Conservation (phyloP, 23 red algal genomes). For the Cyanidium caldarium region DNA sequence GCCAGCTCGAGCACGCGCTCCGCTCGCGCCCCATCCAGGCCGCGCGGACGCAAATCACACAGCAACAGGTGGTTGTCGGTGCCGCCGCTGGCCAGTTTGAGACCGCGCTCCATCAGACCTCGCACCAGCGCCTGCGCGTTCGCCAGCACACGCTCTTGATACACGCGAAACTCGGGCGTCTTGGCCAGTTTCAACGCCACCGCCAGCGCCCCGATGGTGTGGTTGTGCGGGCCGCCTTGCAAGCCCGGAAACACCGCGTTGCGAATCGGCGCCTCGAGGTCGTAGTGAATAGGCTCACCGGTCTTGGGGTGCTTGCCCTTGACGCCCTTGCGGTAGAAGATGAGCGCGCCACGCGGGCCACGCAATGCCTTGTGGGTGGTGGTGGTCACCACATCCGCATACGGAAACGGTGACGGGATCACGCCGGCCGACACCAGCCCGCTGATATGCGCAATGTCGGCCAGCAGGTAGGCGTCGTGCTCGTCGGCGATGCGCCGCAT, state of each 20-base stretch:
- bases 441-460: slow-evolving; percentile 97
- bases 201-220: slow-evolving; percentile 92
- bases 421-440: slow-evolving; percentile 85
- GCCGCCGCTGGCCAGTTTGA: slow-evolving; percentile 72
- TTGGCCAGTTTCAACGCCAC: slow-evolving; percentile 91
- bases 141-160: slow-evolving; percentile 70
- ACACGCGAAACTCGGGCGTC: slow-evolving; percentile 65
- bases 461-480: slow-evolving; percentile 60
- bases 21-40: slow-evolving; percentile 81
- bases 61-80: slow-evolving; percentile 95
- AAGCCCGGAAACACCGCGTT: slow-evolving; percentile 96
- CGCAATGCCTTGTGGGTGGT: slow-evolving; percentile 99
- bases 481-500: slow-evolving; percentile 91
- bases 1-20: slow-evolving; percentile 81
- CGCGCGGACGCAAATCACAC: slow-evolving; percentile 52
- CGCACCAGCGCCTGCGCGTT: slow-evolving; percentile 65
- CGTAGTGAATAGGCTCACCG: slow-evolving; percentile 58
- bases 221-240: slow-evolving; percentile 98
- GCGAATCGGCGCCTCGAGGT: slow-evolving; percentile 85
- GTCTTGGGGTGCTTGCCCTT: slow-evolving; percentile 49
- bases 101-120: slow-evolving; percentile 40
- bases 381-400: slow-evolving; percentile 90
- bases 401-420: slow-evolving; percentile 75
- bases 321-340: slow-evolving; percentile 93
- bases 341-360: slow-evolving; percentile 83